phyloP scores from a whole-genome alignment of 768 basidiomycete genomes.

The Boletus patriciae region DNA sequence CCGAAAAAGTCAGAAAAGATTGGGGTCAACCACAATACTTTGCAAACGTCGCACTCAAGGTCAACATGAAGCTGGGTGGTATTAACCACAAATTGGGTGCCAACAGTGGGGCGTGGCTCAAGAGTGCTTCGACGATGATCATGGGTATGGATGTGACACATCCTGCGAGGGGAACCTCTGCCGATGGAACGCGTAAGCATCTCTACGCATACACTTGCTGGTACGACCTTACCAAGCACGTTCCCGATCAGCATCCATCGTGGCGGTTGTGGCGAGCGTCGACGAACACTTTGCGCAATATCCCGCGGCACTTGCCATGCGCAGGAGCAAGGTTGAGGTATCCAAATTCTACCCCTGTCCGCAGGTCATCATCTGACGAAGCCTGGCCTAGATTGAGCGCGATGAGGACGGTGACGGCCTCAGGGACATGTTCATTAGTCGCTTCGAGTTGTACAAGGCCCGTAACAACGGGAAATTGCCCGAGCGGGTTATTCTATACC shows the following conservation, averaged over 20 bases:
- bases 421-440: constrained; percentile 47
- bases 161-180: constrained; percentile 60
- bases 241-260: constrained; percentile 41
- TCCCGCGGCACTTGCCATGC: constrained; percentile 47
- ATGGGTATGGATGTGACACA: constrained; percentile 72
- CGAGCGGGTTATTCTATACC: constrained; percentile 46
- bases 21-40: constrained; percentile 56
- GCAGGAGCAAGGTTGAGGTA: constrained; percentile 66
- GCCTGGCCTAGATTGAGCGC: neutral
- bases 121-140: constrained; percentile 47
- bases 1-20: constrained; percentile 51
- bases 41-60: constrained; percentile 55
- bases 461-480: constrained; percentile 40
- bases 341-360: neutral
- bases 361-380: neutral
- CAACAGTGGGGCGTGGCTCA: constrained; percentile 41
- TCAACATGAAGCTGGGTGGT: constrained; percentile 58
- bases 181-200: constrained; percentile 42
- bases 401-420: constrained; percentile 40
- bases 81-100: constrained; percentile 49
- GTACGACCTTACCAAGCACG: neutral
- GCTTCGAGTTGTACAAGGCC: constrained; percentile 40
- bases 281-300: constrained; percentile 49
- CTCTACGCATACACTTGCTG: neutral
- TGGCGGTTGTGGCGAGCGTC: constrained; percentile 53